Evolutionary conservation across 805 yeast species (phyloP).

Genomic region (Kodamaea lidongshanica): DNA sequence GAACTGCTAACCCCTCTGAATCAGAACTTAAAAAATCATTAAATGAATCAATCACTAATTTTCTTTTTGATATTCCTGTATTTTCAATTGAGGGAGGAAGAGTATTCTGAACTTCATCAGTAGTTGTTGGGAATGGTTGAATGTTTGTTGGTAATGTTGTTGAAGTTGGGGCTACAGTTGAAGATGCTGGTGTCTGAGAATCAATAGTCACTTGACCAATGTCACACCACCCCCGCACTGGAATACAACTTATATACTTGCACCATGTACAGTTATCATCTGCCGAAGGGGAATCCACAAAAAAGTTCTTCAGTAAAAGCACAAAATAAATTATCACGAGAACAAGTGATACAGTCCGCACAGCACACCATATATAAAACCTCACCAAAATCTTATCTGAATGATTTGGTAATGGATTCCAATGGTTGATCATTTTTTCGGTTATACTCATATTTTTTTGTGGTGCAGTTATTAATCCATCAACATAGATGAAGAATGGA

Average conservation of each 20-base stretch:
- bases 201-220: constrained; percentile 33
- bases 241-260: constrained; percentile 64
- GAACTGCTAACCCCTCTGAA: no score
- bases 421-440: constrained; percentile 29
- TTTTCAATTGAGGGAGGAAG: no score
- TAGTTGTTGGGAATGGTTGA: constrained; percentile 6
- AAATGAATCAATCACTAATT: no score
- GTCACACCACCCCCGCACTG: constrained; percentile 67
- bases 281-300: constrained; percentile 18
- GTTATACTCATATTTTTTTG: constrained; percentile 23
- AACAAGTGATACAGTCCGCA: constrained; percentile 40
- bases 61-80: constrained; percentile 10
- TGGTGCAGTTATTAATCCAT: constrained; percentile 31
- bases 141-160: constrained; percentile 7
- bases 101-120: no score
- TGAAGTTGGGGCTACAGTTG: constrained; percentile 5
- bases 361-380: constrained; percentile 49
- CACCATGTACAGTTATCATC: constrained; percentile 57
- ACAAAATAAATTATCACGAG: constrained; percentile 47
- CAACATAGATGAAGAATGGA: constrained; percentile 44
- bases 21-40: no score
- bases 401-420: constrained; percentile 35
- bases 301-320: constrained; percentile 44
- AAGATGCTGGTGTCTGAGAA: constrained; percentile 7
- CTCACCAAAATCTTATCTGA: constrained; percentile 28